Base-by-base conservation (phyloP, 2,329 filamentous ascomycete genomes). In the Xylariaceae sp. region DNA sequence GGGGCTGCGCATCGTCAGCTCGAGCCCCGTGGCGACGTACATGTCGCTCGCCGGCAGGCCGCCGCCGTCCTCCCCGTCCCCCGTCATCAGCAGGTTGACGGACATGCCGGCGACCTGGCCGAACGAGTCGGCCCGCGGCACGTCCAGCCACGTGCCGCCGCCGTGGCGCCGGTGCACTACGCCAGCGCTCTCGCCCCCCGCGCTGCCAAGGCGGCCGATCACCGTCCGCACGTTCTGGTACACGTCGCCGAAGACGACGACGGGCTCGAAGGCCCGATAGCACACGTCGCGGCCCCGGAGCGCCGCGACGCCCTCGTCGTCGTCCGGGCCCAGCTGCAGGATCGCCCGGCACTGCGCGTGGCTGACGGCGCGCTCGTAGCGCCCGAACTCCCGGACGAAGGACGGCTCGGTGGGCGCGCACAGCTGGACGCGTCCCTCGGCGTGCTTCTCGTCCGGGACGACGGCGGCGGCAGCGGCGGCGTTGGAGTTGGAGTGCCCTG, bases 91-190 rank as follows among this genome's bases (percentile, higher is more conserved):
- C 36, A 41, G 47, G 39, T 64, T 65, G 5, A 56, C 47, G 31
- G 39, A 61, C 2, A 64, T 47, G 3, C 61, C 60, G 12, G 31
- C 57, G 1, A 62, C 50, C 37, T 64, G 61, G 21, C 53, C 43
- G 38, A 61, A 57, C 2, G 29, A 36, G 31, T 65, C 61, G 8
- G 39, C 29, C 14, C 58, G 38, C 6, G 38, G 40, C 1, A 42
- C 19, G 21, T 58, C 47, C 4, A n/a, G 32, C 35, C 8, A 39
- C 37, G 4, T 46, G 29, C n/a, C n/a, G n/a, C n/a, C n/a, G n/a
- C 12, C 21, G 21, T 8, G 21, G 21, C 8, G 21, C 12, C 21
- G 21, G 12, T 23, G 21, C 3, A 60, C 48, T 2, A 32, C 29
- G 5, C 55, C 58, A 1, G 57, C 57, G 4, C 44, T 47, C 27